Evolutionary conservation across 2,329 filamentous ascomycete genomes (phyloP).

Genomic region (Penicillium occitanis): DNA sequence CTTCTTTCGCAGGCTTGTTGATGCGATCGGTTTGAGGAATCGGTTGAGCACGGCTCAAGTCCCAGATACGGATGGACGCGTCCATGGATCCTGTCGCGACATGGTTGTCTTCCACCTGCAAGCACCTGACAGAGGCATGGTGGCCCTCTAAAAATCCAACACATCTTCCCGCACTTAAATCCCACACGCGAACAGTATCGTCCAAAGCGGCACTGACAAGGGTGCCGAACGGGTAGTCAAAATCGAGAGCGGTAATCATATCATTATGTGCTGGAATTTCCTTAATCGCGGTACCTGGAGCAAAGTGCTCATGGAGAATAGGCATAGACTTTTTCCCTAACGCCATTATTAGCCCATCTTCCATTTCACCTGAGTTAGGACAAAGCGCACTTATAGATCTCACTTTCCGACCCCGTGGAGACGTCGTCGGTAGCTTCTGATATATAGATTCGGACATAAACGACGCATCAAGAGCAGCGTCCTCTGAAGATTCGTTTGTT

Average conservation of each 20-base stretch:
- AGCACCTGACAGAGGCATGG: conserved; percentile 83
- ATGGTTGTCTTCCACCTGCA: conserved; percentile 95
- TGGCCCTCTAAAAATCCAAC: conserved; percentile 91
- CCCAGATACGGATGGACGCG: conserved; percentile 92
- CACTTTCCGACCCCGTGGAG: conserved; percentile 54
- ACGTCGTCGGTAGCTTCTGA: conserved; percentile 79
- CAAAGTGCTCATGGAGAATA: conserved; percentile 91
- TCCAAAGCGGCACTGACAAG: conserved; percentile 91
- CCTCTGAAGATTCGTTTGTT: conserved; percentile 51
- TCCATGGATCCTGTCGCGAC: conserved; percentile 93
- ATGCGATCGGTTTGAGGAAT: conserved; percentile 65
- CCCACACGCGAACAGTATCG: conserved; percentile 94
- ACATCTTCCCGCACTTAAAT: conserved; percentile 88
- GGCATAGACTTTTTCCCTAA: conserved; percentile 74
- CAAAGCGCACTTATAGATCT: conserved; percentile 41
- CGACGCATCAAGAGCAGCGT: conserved; percentile 52
- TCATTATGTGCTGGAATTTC: conserved; percentile 88
- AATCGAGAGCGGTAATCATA: conserved; percentile 84
- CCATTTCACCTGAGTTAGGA: background rate
- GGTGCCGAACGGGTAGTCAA: conserved; percentile 95
- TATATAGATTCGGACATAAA: conserved; percentile 99
- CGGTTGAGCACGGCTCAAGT: conserved; percentile 79
- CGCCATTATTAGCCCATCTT: conserved; percentile 22
- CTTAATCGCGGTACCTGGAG: conserved; percentile 82
- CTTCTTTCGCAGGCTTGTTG: conserved; percentile 48